Conservation (phyloP, 306 rosid genomes). For the Gillenia trifoliata region DNA sequence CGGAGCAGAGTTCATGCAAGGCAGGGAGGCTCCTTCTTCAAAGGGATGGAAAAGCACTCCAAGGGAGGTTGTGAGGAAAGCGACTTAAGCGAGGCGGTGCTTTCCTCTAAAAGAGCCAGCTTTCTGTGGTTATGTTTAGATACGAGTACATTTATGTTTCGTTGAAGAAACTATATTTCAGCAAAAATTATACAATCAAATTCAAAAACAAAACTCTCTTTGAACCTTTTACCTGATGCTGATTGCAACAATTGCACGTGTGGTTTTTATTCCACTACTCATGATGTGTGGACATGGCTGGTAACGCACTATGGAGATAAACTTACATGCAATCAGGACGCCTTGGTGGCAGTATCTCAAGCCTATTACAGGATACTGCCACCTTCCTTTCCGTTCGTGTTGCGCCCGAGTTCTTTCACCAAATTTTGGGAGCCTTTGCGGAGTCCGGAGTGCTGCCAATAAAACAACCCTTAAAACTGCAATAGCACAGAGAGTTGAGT, state of each 20-base stretch:
- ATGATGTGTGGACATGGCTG: too few species aligned
- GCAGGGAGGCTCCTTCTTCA: neutral
- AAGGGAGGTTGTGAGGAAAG: neutral
- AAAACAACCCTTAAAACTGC: too few species aligned
- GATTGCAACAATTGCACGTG: neutral
- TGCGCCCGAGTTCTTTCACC: too few species aligned
- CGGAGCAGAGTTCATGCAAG: neutral
- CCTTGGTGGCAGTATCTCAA: too few species aligned
- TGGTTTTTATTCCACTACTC: neutral
- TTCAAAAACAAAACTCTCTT: slow-evolving; percentile 9
- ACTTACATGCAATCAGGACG: too few species aligned
- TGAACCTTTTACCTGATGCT: neutral
- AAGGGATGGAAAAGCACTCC: neutral
- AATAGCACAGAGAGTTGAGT: too few species aligned
- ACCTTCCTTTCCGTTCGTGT: too few species aligned
- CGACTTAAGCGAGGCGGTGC: neutral
- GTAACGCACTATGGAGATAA: too few species aligned
- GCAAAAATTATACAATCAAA: slow-evolving; percentile 16
- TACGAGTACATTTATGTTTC: slow-evolving; percentile 22
- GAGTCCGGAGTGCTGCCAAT: too few species aligned
- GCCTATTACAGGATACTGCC: too few species aligned
- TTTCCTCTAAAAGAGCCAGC: slow-evolving; percentile 24
- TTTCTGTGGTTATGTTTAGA: slow-evolving; percentile 20
- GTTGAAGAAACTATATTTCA: slow-evolving; percentile 20
- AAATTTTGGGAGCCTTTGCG: too few species aligned